These are phyloP conservation scores for Talaromyces rugulosus DNA, from an alignment of 2,329 filamentous ascomycete species.

Conservation along the genomic window DNA sequence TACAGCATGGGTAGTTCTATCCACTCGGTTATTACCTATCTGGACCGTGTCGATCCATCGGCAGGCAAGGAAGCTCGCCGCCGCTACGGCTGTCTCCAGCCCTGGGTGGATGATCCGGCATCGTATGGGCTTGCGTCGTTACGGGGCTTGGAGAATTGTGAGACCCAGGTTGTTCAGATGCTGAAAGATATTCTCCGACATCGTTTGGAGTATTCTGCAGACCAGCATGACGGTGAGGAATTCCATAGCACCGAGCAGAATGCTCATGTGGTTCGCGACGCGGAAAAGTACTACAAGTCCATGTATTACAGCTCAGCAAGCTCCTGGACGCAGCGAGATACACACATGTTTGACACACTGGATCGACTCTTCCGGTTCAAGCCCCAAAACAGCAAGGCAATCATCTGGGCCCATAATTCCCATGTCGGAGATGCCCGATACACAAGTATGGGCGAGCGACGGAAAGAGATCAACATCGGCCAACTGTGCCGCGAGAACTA, in stretches of 20 bases:
- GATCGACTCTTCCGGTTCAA: conserved; percentile 41
- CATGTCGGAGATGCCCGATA: conserved; percentile 53
- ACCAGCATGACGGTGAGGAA: conserved; percentile 39
- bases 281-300: conserved; percentile 49
- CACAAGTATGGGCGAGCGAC: conserved; percentile 45
- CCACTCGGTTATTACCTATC: conserved; percentile 45
- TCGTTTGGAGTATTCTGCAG: conserved; percentile 38
- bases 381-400: conserved; percentile 38
- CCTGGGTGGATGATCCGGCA: conserved; percentile 48
- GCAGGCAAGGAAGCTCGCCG: conserved; percentile 42
- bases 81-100: conserved; percentile 45
- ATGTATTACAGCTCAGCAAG: conserved; percentile 50
- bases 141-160: conserved; percentile 43
- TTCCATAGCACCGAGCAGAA: conserved; percentile 51
- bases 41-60: conserved; percentile 42
- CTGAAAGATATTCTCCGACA: conserved; percentile 41
- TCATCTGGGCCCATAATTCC: conserved; percentile 54
- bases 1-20: conserved; percentile 48
- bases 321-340: conserved; percentile 51
- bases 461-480: conserved; percentile 49
- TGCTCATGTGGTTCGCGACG: conserved; percentile 46
- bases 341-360: conserved; percentile 51
- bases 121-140: conserved; percentile 45
- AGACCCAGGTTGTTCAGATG: conserved; percentile 44
- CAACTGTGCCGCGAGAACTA: conserved; percentile 49